Evolutionary conservation across 2,329 filamentous ascomycete species (phyloP).

Genomic region (Uncinocarpus reesii): DNA sequence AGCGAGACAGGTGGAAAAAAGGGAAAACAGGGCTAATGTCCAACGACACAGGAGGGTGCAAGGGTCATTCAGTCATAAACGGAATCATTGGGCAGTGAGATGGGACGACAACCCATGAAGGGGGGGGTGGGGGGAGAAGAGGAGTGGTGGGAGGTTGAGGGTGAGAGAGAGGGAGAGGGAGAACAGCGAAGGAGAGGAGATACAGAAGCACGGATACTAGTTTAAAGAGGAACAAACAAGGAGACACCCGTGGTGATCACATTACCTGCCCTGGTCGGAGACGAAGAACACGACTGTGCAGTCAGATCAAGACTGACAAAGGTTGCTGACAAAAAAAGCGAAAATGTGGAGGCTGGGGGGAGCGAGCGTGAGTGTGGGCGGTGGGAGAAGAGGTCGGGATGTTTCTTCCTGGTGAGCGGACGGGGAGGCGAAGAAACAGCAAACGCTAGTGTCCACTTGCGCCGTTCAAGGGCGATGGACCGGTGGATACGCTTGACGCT

Average conservation of each 20-base stretch:
- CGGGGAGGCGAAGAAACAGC: constrained; percentile 1
- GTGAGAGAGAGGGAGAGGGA: constrained; percentile 14
- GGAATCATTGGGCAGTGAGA: constrained; percentile 20
- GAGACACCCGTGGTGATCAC: constrained; percentile 15
- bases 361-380: neutral
- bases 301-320: constrained; percentile 19
- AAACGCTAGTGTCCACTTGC: constrained; percentile 6
- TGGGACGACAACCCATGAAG: constrained; percentile 6
- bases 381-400: neutral
- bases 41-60: constrained; percentile 12
- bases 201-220: constrained; percentile 2
- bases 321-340: neutral
- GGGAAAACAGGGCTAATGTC: constrained; percentile 1
- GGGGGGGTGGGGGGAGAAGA: neutral
- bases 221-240: constrained; percentile 7
- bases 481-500: constrained; percentile 8
- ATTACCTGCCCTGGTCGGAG: constrained; percentile 13
- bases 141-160: constrained; percentile 14
- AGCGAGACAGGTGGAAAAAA: neutral
- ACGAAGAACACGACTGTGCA: constrained; percentile 7
- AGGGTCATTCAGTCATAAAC: constrained; percentile 24
- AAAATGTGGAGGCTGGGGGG: constrained; percentile 24
- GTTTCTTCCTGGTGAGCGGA: neutral
- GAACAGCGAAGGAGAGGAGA: constrained; percentile 18
- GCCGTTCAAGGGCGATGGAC: constrained; percentile 7